Evolutionary conservation across 2,329 filamentous ascomycete species (phyloP).

Genomic region (Boeremia exigua): DNA sequence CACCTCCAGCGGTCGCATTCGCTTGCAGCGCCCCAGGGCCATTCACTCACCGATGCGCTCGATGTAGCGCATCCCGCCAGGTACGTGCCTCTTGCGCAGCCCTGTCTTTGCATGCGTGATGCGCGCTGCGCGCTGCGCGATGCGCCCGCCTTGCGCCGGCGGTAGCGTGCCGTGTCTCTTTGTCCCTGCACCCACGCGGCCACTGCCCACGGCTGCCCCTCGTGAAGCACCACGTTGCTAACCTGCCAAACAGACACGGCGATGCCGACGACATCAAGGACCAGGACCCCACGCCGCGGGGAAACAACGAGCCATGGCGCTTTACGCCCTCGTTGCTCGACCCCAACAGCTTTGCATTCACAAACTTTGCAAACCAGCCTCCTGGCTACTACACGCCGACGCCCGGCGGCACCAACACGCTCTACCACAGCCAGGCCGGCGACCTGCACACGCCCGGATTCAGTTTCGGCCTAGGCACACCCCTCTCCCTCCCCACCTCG

Average conservation of each 20-base stretch:
- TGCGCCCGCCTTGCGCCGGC: slow-evolving; percentile 10
- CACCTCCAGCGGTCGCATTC: slow-evolving; percentile 64
- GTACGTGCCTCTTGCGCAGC: slow-evolving; percentile 44
- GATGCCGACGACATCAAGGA: slow-evolving; percentile 67
- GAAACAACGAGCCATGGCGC: slow-evolving; percentile 80
- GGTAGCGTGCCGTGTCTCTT: slow-evolving; percentile 2
- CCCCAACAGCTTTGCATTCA: slow-evolving; percentile 81
- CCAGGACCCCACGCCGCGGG: slow-evolving; percentile 82
- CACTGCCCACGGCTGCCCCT: not conserved
- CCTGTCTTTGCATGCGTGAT: slow-evolving; percentile 1
- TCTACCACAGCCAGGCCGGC: slow-evolving; percentile 83
- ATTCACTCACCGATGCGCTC: slow-evolving; percentile 56
- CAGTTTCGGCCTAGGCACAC: slow-evolving; percentile 76
- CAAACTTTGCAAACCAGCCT: slow-evolving; percentile 77
- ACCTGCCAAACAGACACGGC: slow-evolving; percentile 48
- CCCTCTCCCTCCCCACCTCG: slow-evolving; percentile 79
- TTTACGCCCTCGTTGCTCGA: slow-evolving; percentile 91
- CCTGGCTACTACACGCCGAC: slow-evolving; percentile 89
- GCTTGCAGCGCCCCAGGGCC: slow-evolving; percentile 47
- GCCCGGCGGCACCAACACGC: slow-evolving; percentile 76
- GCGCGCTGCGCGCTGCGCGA: not conserved
- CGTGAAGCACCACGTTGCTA: slow-evolving; percentile 6
- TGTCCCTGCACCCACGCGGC: slow-evolving; percentile 8
- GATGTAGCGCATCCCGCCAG: slow-evolving; percentile 53
- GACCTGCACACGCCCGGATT: slow-evolving; percentile 86